These are phyloP conservation scores for Scheffersomyces amazonensis DNA, from an alignment of 805 yeast species.

Conservation along the genomic window DNA sequence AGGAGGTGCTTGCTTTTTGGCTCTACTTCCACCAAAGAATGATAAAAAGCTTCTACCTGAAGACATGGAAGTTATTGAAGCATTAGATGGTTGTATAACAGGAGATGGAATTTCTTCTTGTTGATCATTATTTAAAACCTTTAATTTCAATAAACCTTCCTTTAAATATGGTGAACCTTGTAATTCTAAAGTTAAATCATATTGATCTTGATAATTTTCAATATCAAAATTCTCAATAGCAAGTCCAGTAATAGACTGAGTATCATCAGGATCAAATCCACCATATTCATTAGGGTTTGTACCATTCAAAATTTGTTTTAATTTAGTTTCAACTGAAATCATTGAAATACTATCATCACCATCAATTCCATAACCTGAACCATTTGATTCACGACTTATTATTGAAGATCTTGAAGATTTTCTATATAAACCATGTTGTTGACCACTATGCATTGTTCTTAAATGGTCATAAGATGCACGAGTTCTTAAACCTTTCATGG, in stretches of 20 bases:
- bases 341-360: conserved; percentile 31
- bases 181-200: conserved; percentile 59
- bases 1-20: conserved; percentile 6
- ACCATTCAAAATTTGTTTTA: conserved; percentile 6
- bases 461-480: conserved; percentile 28
- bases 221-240: conserved; percentile 36
- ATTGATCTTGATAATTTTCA: conserved; percentile 43
- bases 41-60: conserved; percentile 22
- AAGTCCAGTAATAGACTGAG: conserved; percentile 1
- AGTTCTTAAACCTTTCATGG: conserved; percentile 12
- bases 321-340: conserved; percentile 33
- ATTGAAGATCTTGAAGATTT: conserved; percentile 35
- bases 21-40: conserved; percentile 18
- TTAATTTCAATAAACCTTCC: conserved; percentile 60
- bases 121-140: conserved; percentile 34
- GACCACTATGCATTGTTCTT: conserved; percentile 6
- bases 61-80: conserved; percentile 14
- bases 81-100: conserved; percentile 5
- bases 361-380: conserved; percentile 6
- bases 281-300: conserved; percentile 8
- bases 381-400: conserved; percentile 27
- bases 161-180: conserved; percentile 77
- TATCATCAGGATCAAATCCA: conserved; percentile 9
- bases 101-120: conserved; percentile 21
- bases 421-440: conserved; percentile 16